Evolutionary conservation across 306 rosid species (phyloP).

Genomic region (Cicer chorassanicum): DNA sequence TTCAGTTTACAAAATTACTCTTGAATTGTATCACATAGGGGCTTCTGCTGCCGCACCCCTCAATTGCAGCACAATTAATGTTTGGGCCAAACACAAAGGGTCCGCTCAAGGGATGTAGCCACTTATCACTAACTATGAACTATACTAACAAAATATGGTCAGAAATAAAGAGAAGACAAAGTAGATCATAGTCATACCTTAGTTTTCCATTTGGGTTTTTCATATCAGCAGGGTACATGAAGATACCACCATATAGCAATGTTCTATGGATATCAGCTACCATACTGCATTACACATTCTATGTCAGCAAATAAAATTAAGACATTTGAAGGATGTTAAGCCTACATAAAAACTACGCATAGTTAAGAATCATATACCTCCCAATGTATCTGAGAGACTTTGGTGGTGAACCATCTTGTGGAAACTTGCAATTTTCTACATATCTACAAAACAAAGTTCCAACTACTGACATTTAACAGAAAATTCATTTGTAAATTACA

Average conservation of each 20-base stretch:
- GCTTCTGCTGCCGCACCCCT: no score
- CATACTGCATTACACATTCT: slow-evolving; percentile 62
- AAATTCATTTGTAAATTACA: neutral
- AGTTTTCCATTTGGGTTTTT: slow-evolving; percentile 86
- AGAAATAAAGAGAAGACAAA: slow-evolving; percentile 26
- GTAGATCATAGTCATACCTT: slow-evolving; percentile 52
- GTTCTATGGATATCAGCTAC: slow-evolving; percentile 97
- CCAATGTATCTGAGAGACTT: slow-evolving; percentile 92
- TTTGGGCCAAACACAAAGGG: no score
- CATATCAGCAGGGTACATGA: slow-evolving; percentile 93
- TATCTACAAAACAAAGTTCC: slow-evolving; percentile 54
- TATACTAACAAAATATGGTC: neutral
- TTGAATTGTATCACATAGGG: no score
- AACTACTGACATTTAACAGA: slow-evolving; percentile 16
- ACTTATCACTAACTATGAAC: no score
- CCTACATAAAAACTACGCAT: neutral
- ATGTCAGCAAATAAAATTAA: slow-evolving; percentile 22
- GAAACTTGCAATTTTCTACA: slow-evolving; percentile 88
- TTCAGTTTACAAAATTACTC: no score
- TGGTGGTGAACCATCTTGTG: slow-evolving; percentile 76
- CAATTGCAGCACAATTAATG: no score
- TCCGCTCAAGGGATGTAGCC: no score
- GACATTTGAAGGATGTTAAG: slow-evolving; percentile 18
- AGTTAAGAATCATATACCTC: slow-evolving; percentile 60
- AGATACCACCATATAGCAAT: slow-evolving; percentile 95